Percentiles rank a stretch among this genome's conserved stretches.
These are phyloP conservation scores for Chrysosporium queenslandicum DNA, from an alignment of 2,329 filamentous ascomycete species.

Conservation along the genomic window DNA sequence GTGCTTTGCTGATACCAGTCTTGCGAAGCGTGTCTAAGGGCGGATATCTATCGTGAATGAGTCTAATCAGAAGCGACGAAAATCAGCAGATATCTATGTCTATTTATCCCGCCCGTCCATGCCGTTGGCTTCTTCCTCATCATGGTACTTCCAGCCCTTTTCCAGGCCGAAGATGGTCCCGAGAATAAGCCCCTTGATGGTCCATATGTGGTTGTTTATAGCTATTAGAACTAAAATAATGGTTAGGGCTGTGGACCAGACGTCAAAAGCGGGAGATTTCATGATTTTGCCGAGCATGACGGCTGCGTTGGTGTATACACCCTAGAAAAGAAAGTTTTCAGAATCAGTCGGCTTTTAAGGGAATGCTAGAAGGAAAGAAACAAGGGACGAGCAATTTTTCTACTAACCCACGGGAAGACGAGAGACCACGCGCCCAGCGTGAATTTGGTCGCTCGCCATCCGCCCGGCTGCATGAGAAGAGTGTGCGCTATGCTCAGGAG, in stretches of 20 bases:
- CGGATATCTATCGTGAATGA: too few relatives aligned
- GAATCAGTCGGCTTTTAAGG: too few relatives aligned
- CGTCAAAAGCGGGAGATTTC: slow-evolving; percentile 31
- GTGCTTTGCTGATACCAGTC: too few relatives aligned
- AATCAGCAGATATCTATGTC: neutral
- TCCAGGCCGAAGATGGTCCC: slow-evolving; percentile 27
- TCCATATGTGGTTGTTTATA: slow-evolving; percentile 25
- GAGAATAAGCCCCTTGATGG: slow-evolving; percentile 24
- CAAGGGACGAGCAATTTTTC: too few relatives aligned
- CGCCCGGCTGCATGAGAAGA: slow-evolving; percentile 19
- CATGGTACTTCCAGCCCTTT: slow-evolving; percentile 20
- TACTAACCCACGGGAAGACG: slow-evolving; percentile 34
- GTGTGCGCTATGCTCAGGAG: slow-evolving; percentile 28
- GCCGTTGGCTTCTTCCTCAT: neutral
- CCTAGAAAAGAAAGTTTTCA: slow-evolving; percentile 24
- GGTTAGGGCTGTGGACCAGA: slow-evolving; percentile 32
- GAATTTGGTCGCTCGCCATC: slow-evolving; percentile 22
- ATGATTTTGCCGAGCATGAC: slow-evolving; percentile 32
- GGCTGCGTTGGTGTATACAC: slow-evolving; percentile 34
- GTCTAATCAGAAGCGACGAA: too few relatives aligned
- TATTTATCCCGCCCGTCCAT: neutral
- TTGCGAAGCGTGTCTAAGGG: too few relatives aligned
- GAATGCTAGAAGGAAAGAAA: too few relatives aligned
- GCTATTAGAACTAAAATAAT: slow-evolving; percentile 30
- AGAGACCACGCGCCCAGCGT: slow-evolving; percentile 29